These are phyloP conservation scores for Prunus davidiana DNA, from an alignment of 306 rosid species.

Conservation along the genomic window DNA sequence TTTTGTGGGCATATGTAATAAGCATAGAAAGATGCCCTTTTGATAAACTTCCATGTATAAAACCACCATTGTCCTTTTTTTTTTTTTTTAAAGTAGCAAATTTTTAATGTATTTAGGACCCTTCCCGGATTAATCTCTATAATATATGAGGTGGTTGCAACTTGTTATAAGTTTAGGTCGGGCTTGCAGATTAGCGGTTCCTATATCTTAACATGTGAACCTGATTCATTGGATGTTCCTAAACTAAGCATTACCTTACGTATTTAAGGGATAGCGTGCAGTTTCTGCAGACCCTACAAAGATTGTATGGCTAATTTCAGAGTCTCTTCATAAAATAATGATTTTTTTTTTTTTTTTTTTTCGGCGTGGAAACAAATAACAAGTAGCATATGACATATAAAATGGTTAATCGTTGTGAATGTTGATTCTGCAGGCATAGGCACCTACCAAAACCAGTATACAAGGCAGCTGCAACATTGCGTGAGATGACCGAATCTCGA, in stretches of 20 bases:
- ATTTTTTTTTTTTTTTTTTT: too few relatives aligned
- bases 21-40: not conserved
- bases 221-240: too few relatives aligned
- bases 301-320: not conserved
- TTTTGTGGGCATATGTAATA: not conserved
- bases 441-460: conserved; percentile 72
- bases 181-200: too few relatives aligned
- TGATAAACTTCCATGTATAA: too few relatives aligned
- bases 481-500: conserved; percentile 50
- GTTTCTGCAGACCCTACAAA: not conserved
- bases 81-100: too few relatives aligned
- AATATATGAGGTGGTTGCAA: too few relatives aligned
- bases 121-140: too few relatives aligned
- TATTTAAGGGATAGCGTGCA: not conserved
- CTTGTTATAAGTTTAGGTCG: too few relatives aligned
- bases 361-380: not conserved
- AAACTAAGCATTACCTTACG: too few relatives aligned
- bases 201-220: too few relatives aligned
- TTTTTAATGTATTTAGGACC: too few relatives aligned
- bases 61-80: too few relatives aligned
- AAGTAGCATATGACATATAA: not conserved
- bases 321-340: not conserved
- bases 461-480: conserved; percentile 55
- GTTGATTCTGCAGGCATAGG: conserved; percentile 55
- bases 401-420: not conserved